phyloP scores from a whole-genome alignment of 371 early-diverging fungal species.

The Mucor sp. region DNA sequence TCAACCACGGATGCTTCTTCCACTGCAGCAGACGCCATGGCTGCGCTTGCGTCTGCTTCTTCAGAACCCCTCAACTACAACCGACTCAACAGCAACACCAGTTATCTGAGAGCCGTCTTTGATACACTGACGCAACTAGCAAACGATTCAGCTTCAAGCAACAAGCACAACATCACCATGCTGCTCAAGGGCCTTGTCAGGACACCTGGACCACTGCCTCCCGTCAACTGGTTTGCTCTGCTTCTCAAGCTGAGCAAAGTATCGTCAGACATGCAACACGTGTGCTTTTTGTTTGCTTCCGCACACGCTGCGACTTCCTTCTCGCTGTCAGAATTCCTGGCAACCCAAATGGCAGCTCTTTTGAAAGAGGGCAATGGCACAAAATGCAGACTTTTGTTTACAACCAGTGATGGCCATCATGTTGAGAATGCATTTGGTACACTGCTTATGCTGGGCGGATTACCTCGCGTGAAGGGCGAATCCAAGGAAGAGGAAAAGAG shows the following conservation, averaged over 20 bases:
- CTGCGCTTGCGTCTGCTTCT: not conserved
- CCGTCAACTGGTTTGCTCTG: constrained; percentile 61
- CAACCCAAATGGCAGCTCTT: constrained; percentile 35
- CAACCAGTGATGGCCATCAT: constrained; percentile 23
- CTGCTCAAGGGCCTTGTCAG: constrained; percentile 27
- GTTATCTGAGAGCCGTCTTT: constrained; percentile 57
- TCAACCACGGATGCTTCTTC: not conserved
- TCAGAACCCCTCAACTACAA: constrained; percentile 55
- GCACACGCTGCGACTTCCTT: constrained; percentile 56
- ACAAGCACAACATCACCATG: not conserved
- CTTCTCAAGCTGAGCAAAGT: constrained; percentile 34
- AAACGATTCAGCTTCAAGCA: not conserved
- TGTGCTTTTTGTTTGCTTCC: constrained; percentile 50
- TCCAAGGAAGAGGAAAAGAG: constrained; percentile 19
- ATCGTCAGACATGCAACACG: constrained; percentile 18
- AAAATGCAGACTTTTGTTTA: constrained; percentile 10
- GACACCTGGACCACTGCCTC: constrained; percentile 55
- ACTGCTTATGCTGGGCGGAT: constrained; percentile 48
- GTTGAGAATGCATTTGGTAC: constrained; percentile 39
- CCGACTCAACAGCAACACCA: constrained; percentile 52
- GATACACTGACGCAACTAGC: constrained; percentile 25
- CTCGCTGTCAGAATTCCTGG: constrained; percentile 55
- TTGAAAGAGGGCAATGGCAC: not conserved
- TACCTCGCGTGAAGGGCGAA: constrained; percentile 20
- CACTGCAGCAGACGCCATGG: not conserved